Evolutionary conservation across 306 rosid species (phyloP), one percentile per base, ranked within the genome.

Genomic region (Chamaecrista fasciculata): DNA sequence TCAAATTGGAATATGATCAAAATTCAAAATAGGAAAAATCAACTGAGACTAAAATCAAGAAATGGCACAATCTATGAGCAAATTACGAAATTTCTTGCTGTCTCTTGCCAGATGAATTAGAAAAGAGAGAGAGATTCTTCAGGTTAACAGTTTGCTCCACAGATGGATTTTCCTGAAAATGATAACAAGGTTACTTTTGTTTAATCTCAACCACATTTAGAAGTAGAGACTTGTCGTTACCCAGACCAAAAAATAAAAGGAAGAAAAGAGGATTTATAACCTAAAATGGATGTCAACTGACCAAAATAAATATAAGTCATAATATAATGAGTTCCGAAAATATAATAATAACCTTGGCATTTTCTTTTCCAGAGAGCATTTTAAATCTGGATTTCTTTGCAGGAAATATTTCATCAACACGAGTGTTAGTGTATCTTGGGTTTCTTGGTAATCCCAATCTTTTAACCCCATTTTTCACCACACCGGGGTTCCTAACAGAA

Each of bases 401-500:
- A 68, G 90, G 78, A 82, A 84, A 93, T 55, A 90, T 83, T 75
- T 85, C 96, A 80, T 87, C 88, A 75, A 92, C 83, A 0, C 88
- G 88, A 6, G 87, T 86, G 34, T 84, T 89, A 26, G 73, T 75
- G 66, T 85, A 86, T 79, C 84, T 76, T 15, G 91, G 96, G n/a
- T 60, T 61, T 82, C 64, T 81, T 24, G 75, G 76, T 66, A 61
- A 20, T 50, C 78, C 86, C 2, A 75, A 67, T 76, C 81, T 88
- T 75, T 72, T 86, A 48, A 59, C 40, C 60, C 76, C 87, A 79
- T 71, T 77, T 42, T 53, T 81, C 71, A 44, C 67, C 44, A 74
- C 90, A 48, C 76, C 66, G 28, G 19, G 51, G 39, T 77, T 76
- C 48, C 79, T n/a, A 78, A 20, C 36, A 34, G 76, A 28, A 72